phyloP scores from a whole-genome alignment of 306 rosid genomes.

The Dicorynia guianensis region DNA sequence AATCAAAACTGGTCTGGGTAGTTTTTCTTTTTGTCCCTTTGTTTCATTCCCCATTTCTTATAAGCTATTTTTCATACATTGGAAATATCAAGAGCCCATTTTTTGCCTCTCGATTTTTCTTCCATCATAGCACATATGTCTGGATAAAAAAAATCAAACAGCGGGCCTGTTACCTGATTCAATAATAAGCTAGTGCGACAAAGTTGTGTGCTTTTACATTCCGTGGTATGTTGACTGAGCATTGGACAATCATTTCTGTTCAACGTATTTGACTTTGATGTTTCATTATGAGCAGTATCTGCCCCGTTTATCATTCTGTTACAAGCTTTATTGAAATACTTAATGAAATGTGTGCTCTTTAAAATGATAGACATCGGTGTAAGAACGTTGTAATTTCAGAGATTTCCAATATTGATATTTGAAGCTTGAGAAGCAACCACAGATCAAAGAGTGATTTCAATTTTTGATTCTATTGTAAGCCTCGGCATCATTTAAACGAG shows the following conservation, averaged over 20 bases:
- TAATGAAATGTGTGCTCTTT: not conserved
- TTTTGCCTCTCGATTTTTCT: not conserved
- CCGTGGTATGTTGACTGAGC: no score
- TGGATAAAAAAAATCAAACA: not conserved
- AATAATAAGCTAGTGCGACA: not conserved
- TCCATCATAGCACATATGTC: not conserved
- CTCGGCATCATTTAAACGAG: not conserved
- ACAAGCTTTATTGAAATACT: not conserved
- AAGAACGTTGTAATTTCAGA: not conserved
- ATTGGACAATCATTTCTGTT: not conserved
- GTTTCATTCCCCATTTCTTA: not conserved
- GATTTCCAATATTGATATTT: conserved; percentile 12
- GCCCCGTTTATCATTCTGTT: not conserved
- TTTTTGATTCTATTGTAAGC: not conserved
- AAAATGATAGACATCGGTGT: not conserved
- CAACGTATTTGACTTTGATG: not conserved
- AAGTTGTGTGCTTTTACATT: not conserved
- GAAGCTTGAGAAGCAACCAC: not conserved
- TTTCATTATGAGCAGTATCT: not conserved
- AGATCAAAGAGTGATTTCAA: not conserved
- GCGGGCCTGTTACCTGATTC: not conserved
- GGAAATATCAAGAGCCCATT: not conserved
- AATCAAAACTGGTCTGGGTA: not conserved
- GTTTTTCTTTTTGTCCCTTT: not conserved
- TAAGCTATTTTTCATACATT: conserved; percentile 21